These are phyloP conservation scores for Dipteronia sinensis DNA, from an alignment of 345 rosid genomes.

Conservation along the genomic window DNA sequence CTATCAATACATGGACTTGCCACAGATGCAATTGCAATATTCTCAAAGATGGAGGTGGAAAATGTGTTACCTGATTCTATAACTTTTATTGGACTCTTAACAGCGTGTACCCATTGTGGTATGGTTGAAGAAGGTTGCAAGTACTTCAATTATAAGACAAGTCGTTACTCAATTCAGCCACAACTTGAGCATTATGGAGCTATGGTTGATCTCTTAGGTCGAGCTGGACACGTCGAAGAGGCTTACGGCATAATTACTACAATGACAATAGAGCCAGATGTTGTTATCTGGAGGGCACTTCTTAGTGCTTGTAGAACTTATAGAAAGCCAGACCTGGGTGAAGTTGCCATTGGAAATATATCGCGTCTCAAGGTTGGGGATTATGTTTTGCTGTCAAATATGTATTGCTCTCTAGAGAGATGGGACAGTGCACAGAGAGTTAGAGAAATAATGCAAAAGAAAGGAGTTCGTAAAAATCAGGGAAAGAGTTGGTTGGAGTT, in stretches of 20 bases:
- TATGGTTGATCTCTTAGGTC: conserved; percentile 72
- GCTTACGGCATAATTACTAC: conserved; percentile 58
- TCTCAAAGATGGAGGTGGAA: conserved; percentile 57
- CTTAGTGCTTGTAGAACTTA: conserved; percentile 73
- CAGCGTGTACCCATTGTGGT: conserved; percentile 76
- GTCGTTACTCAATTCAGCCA: conserved; percentile 45
- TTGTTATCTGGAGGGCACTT: conserved; percentile 81
- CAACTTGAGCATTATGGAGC: conserved; percentile 80
- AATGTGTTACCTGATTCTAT: conserved; percentile 62
- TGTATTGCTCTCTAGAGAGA: conserved; percentile 60
- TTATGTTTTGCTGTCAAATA: conserved; percentile 74
- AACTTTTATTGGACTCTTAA: conserved; percentile 66
- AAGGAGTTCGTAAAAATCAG: conserved; percentile 57
- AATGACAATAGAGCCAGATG: conserved; percentile 76
- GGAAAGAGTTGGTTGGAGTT: conserved; percentile 88
- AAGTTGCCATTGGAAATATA: conserved; percentile 63
- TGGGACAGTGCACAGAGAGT: conserved; percentile 68
- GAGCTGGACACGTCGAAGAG: conserved; percentile 72
- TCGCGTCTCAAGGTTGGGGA: conserved; percentile 63
- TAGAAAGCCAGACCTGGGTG: conserved; percentile 53
- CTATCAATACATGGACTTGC: conserved; percentile 77
- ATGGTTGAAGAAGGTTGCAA: conserved; percentile 60
- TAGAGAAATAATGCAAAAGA: conserved; percentile 63
- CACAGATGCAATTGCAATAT: conserved; percentile 48
- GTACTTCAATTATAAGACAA: conserved; percentile 59